Conservation (phyloP, 441 rosid species). For the Euphorbia schlechtendalii region DNA sequence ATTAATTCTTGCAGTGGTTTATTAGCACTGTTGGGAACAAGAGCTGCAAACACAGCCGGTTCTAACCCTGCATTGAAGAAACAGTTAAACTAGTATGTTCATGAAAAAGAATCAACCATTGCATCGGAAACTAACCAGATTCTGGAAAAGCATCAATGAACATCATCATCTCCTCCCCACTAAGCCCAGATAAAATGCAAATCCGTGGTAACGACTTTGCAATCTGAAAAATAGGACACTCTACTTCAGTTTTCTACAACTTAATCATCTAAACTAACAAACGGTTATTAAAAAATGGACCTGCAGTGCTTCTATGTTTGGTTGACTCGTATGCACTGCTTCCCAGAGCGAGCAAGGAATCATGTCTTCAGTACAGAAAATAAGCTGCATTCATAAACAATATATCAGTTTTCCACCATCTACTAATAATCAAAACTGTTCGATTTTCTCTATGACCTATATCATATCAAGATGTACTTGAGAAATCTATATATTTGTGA, state of each 20-base stretch:
- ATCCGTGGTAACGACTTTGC: constrained; percentile 60
- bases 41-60: constrained; percentile 71
- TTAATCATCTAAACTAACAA: no score
- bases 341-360: constrained; percentile 64
- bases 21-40: constrained; percentile 75
- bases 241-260: no score
- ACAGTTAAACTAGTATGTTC: background rate
- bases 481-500: no score
- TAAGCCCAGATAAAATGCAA: constrained; percentile 79
- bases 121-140: constrained; percentile 38
- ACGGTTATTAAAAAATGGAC: constrained; percentile 22
- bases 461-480: no score
- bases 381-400: constrained; percentile 30
- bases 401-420: background rate
- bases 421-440: no score
- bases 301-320: constrained; percentile 49
- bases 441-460: background rate
- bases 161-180: constrained; percentile 95
- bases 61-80: constrained; percentile 45
- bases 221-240: constrained; percentile 35
- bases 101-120: no score
- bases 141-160: constrained; percentile 81
- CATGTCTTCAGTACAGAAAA: constrained; percentile 71
- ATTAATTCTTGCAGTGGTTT: constrained; percentile 57
- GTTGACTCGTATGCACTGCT: constrained; percentile 65